Evolutionary conservation across 495 filamentous ascomycete genomes (phyloP), one percentile per base, ranked within the genome.

Genomic region (Oidiodendron maius): DNA sequence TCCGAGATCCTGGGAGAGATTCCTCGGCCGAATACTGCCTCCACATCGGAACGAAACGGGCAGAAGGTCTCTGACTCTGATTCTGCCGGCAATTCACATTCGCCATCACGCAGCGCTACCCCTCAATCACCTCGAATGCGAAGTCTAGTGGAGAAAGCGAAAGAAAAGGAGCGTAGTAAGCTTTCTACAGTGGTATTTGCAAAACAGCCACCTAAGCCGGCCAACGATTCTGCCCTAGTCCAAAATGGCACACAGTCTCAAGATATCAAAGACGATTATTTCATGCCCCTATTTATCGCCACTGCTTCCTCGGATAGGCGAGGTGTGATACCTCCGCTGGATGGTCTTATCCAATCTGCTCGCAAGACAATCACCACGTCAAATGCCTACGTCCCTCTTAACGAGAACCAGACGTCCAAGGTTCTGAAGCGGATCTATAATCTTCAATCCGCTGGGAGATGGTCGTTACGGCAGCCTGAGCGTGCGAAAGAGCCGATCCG

Each of bases 401-500:
- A 86, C 36, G 93, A 97, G 56, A 77, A 82, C 40, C 88, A 91
- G 67, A 86, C 93, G 46, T 86, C 84, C 53, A 84, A 84, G 43
- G 84, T 95, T 10, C 60, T 96, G 11, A 82, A 84, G 17, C 74
- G 87, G 4, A 89, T 97, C 13, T 93, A 95, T 55, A 81, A 89
- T 39, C 72, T 97, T 34, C 93, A 97, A 56, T 84, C 86, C 57
- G 80, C 85, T 13, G 89, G 91, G 54, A 79, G 86, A 50, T 96
- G 93, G 90, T 91, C 90, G 2, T 69, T 98, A 51, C 77, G 91
- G 43, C 94, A 97, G 59, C 76, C 89, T 40, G 81, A 89, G 54
- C 82, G 86, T 40, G 81, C 79, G 23, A 70, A 76, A 2, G 93
- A 98, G 61, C 93, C 94, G 23, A 71, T 72, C 6, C 77, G 89